Evolutionary conservation across 176 grass and related monocot genomes (phyloP), one percentile per base, ranked within the genome.

Genomic region (Panicum miliaceum): DNA sequence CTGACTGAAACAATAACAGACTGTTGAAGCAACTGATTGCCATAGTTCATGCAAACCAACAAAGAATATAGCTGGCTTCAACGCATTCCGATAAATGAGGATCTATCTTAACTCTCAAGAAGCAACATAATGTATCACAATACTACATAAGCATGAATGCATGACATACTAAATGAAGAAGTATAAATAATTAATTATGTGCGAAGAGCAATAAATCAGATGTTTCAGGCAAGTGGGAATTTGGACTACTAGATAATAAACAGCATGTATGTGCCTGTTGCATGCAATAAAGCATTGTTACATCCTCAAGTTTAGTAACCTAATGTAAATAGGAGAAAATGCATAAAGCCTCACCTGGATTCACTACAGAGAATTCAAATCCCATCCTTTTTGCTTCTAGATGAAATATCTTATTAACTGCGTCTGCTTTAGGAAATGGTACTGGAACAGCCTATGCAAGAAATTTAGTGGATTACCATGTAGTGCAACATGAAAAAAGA

Each of bases 351-450:
- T 73, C 59, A 97, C 92, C 94, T 75, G 85, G 68, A 77, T 97
- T 94, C 85, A 93, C 65, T n/a, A 83, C 74, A 79, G 88, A 88
- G 85, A 95, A 95, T 87, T 94, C 68, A 88, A 98, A 95, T 47
- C 96, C 96, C 58, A 92, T 72, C 89, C 79, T 86, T 81, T 94
- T 71, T 36, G 96, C 81, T 78, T 93, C 93, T 86, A 98, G 73
- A 71, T 92, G 81, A 66, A 98, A 98, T 57, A 95, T 98, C 81
- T 93, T 93, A 63, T 95, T 76, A 65, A 99, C 75, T 57, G 83
- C 74, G 1, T 88, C 71, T 84, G 81, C 89, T 90, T 89, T 91
- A 27, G 96, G 78, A 20, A 79, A 76, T 25, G 93, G 91, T 75
- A 96, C 71, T 23, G 96, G 96, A 80, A 99, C 82, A 82, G 7